Percentiles rank a stretch among this genome's conserved stretches.
Evolutionary conservation across 306 rosid species (phyloP).

Genomic region (Vicia villosa): DNA sequence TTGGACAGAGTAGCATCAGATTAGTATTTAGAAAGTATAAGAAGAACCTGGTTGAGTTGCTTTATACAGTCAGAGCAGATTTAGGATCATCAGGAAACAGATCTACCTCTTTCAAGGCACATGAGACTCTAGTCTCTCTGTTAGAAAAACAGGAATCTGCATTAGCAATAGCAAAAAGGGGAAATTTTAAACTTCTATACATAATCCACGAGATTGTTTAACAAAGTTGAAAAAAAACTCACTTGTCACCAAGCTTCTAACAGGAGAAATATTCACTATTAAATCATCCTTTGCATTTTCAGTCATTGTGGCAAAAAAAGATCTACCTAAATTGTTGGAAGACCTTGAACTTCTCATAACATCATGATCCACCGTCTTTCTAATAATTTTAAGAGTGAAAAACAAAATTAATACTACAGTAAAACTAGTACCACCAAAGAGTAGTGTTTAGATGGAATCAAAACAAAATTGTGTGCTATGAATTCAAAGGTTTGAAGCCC

Average conservation of each 20-base stretch:
- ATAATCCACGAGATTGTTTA: slow-evolving; percentile 29
- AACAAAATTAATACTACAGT: background rate
- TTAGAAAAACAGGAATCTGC: slow-evolving; percentile 27
- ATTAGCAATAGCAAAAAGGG: slow-evolving; percentile 15
- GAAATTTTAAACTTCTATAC: slow-evolving; percentile 21
- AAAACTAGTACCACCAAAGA: too few relatives aligned
- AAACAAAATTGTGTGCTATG: too few relatives aligned
- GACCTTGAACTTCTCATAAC: slow-evolving; percentile 30
- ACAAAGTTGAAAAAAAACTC: slow-evolving; percentile 34
- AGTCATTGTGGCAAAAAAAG: slow-evolving; percentile 32
- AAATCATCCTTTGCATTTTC: slow-evolving; percentile 34
- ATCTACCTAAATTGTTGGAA: slow-evolving; percentile 39
- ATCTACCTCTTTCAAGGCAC: slow-evolving; percentile 98
- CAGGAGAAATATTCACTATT: slow-evolving; percentile 39
- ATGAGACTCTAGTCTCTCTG: slow-evolving; percentile 90
- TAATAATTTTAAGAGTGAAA: slow-evolving; percentile 35
- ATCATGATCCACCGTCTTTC: slow-evolving; percentile 49
- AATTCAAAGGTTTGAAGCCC: too few relatives aligned
- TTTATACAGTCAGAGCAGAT: slow-evolving; percentile 75
- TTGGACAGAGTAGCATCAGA: slow-evolving; percentile 25
- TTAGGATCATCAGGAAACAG: slow-evolving; percentile 90
- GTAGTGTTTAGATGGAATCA: too few relatives aligned
- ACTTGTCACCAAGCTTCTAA: slow-evolving; percentile 30
- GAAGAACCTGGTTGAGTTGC: slow-evolving; percentile 85
- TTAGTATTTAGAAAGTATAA: slow-evolving; percentile 26